phyloP scores from a whole-genome alignment of 148 eudicot species.

The Vaccinium vitisidaea region DNA sequence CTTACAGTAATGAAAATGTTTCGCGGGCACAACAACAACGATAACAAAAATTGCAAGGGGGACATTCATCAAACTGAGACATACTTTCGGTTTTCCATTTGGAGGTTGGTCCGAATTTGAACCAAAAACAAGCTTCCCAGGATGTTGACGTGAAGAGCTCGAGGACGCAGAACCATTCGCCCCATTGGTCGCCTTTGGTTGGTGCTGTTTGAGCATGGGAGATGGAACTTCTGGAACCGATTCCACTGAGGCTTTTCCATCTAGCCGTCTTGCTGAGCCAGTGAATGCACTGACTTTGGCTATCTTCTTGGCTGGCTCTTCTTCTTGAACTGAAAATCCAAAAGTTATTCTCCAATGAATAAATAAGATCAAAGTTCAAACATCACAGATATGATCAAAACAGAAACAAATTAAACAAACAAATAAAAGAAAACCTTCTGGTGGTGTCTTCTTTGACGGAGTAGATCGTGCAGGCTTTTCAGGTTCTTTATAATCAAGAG shows the following conservation, averaged over 20 bases:
- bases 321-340: conserved; percentile 21
- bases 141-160: conserved; percentile 17
- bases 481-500: conserved; percentile 35
- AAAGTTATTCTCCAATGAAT: background rate
- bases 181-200: conserved; percentile 12
- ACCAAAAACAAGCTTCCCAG: conserved; percentile 31
- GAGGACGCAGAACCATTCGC: conserved; percentile 9
- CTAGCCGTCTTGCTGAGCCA: conserved; percentile 25
- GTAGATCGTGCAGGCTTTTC: conserved; percentile 17
- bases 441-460: conserved; percentile 7
- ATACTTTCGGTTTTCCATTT: conserved; percentile 23
- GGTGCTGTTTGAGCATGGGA: conserved; percentile 20
- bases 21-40: background rate
- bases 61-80: background rate
- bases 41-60: background rate
- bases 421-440: conserved; percentile 19
- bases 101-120: conserved; percentile 22
- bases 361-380: background rate
- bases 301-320: conserved; percentile 15
- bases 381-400: background rate
- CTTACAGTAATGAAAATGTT: background rate
- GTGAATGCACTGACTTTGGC: conserved; percentile 24
- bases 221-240: conserved; percentile 12
- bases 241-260: conserved; percentile 20
- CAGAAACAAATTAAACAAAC: background rate